Base-by-base conservation (phyloP, 306 rosid species). In the Lathyrus tuberosus region DNA sequence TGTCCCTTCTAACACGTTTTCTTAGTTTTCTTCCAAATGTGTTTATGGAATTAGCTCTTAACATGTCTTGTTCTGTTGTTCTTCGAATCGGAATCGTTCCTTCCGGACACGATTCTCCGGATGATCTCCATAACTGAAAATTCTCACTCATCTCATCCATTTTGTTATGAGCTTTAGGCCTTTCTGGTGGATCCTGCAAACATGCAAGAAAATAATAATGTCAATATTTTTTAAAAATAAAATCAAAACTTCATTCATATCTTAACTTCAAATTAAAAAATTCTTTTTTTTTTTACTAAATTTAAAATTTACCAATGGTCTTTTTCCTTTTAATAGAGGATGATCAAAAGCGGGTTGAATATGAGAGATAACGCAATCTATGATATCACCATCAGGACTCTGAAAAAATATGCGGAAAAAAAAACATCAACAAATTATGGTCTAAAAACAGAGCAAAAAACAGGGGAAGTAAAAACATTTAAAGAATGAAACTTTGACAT, bases 331-430 rank as follows among this genome's bases (percentile, higher is more conserved):
- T 44, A 95, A 79, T 10, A 54, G 69, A 53, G 99, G 97, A 75
- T 95, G 97, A 77, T 95, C 99, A 72, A 95, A 95, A 69, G 99
- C 97, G n/a, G 92, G 95, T 79, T 95, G 99, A 6, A 60, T 77
- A 73, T 88, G 92, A 79, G 97, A 86, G 3, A 28, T 59, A 52
- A 95, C 95, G 56, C 99, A 95, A 31, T 95, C 97, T 73, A 95
- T 91, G 18, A 86, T 54, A 82, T 95, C 99, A 56, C 99, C 99
- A 4, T 91, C 99, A 44, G 96, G 88, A 79, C 96, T 88, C 96
- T 90, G 67, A 64, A 70, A 44, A 8, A 14, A 57, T 24, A 10
- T 5, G 40, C 2, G 0, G 6, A 24, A 35, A n/a, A 66, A 24
- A 12, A n/a, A 2, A 68, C 6, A 68, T 31, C 9, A 67, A 28